Evolutionary conservation across 495 filamentous ascomycete species (phyloP), one percentile per base, ranked within the genome.

Genomic region (Penicillium tannophilum): DNA sequence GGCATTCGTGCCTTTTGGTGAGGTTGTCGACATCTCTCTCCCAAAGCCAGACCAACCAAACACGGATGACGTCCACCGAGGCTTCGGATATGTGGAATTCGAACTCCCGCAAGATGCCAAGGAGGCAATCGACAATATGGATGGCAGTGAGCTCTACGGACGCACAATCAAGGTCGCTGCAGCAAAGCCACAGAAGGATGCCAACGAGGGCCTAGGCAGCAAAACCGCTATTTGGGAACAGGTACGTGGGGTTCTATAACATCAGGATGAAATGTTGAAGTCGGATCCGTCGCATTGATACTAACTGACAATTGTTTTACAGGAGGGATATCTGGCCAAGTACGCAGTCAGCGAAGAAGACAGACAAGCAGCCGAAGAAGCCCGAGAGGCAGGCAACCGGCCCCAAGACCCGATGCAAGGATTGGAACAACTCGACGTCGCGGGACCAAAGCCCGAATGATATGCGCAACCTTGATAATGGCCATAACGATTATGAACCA

Each of bases 91-190:
- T 66, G 90, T 99, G 39, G 94, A 99, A 67, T 99, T 90, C 71
- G 92, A 97, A 65, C 78, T 90, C 35, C 81, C 86, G 20, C 86
- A 86, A 54, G 94, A 99, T 75, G 93, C 92, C 48, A 88, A 87
- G 59, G 94, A 97, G 73, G 94, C 94, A 39, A 96, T 99, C 68
- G 91, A 98, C 80, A 99, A 99, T 73, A 97, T 98, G 95, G 91
- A 99, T 66, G 92, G 95, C 67, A 88, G 92, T 59, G 92, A 97
- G 78, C 81, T 99, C n/a, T 97, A 91, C 69, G 95, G 93, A 2
- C 82, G 90, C 31, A 89, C 94, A 3, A 88, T 99, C 72, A 96
- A 90, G 71, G 94, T 98, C 17, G 91, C 91, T 14, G 82, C 86
- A 36, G 94, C 95, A 28, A 99, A 97, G 74, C 86, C 92, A 26